These are phyloP conservation scores for Arthroderma sp. DNA, from an alignment of 2,329 filamentous ascomycete species.

Conservation along the genomic window DNA sequence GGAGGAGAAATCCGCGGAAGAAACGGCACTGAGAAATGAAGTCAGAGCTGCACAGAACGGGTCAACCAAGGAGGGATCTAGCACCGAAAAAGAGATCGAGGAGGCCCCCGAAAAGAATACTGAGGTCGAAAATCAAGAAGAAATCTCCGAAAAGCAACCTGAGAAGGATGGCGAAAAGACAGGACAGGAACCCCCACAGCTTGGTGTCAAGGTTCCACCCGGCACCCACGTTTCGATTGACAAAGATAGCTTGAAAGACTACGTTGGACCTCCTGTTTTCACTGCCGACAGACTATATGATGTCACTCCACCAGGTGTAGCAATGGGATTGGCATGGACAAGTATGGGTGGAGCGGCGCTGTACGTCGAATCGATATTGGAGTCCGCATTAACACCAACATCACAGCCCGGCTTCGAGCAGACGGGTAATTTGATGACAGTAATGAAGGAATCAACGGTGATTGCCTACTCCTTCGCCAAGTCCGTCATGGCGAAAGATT, in stretches of 20 bases:
- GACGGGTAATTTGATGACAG: constrained; percentile 85
- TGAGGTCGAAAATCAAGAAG: too few species aligned
- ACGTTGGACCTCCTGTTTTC: constrained; percentile 89
- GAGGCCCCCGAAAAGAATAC: too few species aligned
- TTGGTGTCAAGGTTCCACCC: constrained; percentile 67
- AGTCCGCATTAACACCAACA: constrained; percentile 60
- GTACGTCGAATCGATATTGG: constrained; percentile 93
- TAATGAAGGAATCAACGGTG: constrained; percentile 94
- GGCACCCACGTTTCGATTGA: constrained; percentile 73
- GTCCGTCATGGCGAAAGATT: constrained; percentile 69
- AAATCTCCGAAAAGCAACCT: neutral
- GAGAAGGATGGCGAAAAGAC: constrained; percentile 10
- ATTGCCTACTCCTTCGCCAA: constrained; percentile 97
- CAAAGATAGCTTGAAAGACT: constrained; percentile 88
- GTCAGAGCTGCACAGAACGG: constrained; percentile 63
- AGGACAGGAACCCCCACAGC: constrained; percentile 2
- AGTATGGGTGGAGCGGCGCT: constrained; percentile 91
- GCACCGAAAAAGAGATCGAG: neutral
- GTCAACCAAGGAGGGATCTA: constrained; percentile 35
- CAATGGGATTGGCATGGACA: constrained; percentile 97
- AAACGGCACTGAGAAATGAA: constrained; percentile 70
- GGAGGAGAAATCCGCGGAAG: constrained; percentile 17
- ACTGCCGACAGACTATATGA: constrained; percentile 94
- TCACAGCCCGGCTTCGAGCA: constrained; percentile 73
- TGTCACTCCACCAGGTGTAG: constrained; percentile 79